phyloP scores from a whole-genome alignment of 179 eudicot species.

The Silene noctiflora region DNA sequence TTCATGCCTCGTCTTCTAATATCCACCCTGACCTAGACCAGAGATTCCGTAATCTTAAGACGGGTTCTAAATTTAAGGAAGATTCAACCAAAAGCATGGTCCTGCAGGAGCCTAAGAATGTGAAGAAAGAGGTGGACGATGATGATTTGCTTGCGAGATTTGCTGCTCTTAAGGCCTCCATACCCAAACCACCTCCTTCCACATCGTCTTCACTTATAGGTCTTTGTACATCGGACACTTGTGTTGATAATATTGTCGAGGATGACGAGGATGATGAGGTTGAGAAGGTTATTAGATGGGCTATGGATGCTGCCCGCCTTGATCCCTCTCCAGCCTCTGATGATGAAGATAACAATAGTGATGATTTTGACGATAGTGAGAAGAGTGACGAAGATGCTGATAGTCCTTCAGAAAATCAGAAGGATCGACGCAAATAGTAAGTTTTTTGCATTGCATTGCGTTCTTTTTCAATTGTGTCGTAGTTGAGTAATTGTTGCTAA shows the following conservation, averaged over 20 bases:
- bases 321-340: slow-evolving; percentile 77
- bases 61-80: slow-evolving; percentile 30
- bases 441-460: slow-evolving; percentile 5
- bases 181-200: slow-evolving; percentile 37
- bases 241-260: slow-evolving; percentile 18
- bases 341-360: slow-evolving; percentile 13
- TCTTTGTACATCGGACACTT: slow-evolving; percentile 10
- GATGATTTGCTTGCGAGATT: slow-evolving; percentile 62
- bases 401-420: slow-evolving; percentile 25
- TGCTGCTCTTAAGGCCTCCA: slow-evolving; percentile 58
- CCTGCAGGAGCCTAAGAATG: slow-evolving; percentile 3
- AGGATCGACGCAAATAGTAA: slow-evolving; percentile 34
- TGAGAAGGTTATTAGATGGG: slow-evolving; percentile 77
- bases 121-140: slow-evolving; percentile 20
- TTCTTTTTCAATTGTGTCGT: background rate
- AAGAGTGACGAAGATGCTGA: slow-evolving; percentile 23
- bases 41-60: slow-evolving; percentile 60
- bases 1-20: slow-evolving; percentile 38
- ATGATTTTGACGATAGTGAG: slow-evolving; percentile 15
- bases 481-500: background rate
- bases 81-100: slow-evolving; percentile 3
- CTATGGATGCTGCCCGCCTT: slow-evolving; percentile 82
- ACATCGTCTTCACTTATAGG: slow-evolving; percentile 26
- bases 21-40: slow-evolving; percentile 65
- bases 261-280: slow-evolving; percentile 64